These are phyloP conservation scores for Moesziomyces sp. DNA, from an alignment of 1,284 basidiomycete genomes.

Conservation along the genomic window DNA sequence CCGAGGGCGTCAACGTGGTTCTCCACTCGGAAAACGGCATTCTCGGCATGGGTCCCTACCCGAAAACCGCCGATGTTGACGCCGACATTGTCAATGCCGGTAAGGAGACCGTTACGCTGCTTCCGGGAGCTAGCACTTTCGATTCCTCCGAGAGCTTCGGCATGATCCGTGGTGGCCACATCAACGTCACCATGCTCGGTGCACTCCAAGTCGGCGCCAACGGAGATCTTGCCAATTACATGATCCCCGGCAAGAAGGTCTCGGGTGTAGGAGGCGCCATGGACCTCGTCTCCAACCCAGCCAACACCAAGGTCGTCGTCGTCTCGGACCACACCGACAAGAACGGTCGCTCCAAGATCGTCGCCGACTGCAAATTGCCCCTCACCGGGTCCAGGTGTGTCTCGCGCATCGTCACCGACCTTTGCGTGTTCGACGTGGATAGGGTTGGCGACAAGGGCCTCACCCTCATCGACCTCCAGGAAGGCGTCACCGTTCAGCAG, in stretches of 20 bases:
- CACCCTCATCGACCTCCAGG: slow-evolving; percentile 82
- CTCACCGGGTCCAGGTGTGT: slow-evolving; percentile 87
- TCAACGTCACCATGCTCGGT: slow-evolving; percentile 89
- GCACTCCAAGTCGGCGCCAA: slow-evolving; percentile 93
- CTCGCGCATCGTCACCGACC: slow-evolving; percentile 89
- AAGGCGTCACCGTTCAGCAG: slow-evolving; percentile 84
- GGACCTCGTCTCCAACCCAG: slow-evolving; percentile 73
- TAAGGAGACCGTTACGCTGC: slow-evolving; percentile 82
- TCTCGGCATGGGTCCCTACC: slow-evolving; percentile 65
- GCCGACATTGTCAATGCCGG: slow-evolving; percentile 75
- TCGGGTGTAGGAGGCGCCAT: slow-evolving; percentile 90
- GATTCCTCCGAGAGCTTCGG: slow-evolving; percentile 92
- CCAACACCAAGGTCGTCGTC: slow-evolving; percentile 72
- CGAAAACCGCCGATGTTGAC: slow-evolving; percentile 49
- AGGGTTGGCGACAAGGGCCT: slow-evolving; percentile 75
- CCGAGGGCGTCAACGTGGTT: slow-evolving; percentile 57
- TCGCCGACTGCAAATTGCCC: slow-evolving; percentile 83
- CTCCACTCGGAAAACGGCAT: slow-evolving; percentile 66
- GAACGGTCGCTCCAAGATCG: slow-evolving; percentile 87
- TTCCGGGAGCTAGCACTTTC: slow-evolving; percentile 91
- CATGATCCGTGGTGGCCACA: slow-evolving; percentile 93
- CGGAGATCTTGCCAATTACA: slow-evolving; percentile 97
- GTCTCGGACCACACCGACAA: slow-evolving; percentile 91
- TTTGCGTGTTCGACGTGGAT: slow-evolving; percentile 87
- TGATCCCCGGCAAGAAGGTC: slow-evolving; percentile 89